Evolutionary conservation across 2,329 filamentous ascomycete species (phyloP).

Genomic region (Trichoderma hamatum): DNA sequence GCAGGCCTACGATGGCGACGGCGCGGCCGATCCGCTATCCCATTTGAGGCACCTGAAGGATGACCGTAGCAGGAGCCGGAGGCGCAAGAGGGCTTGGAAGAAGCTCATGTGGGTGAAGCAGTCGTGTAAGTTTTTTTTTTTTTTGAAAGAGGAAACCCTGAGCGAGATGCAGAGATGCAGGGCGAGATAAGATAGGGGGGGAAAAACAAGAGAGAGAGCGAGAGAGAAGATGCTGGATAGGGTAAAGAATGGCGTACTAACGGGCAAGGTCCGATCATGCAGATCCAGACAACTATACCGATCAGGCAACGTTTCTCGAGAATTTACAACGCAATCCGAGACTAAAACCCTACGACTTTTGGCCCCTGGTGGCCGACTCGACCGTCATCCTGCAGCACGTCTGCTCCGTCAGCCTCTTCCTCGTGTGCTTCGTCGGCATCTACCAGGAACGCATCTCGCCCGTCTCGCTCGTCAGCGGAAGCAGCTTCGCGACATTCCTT

Average conservation of each 20-base stretch:
- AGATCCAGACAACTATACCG: conserved; percentile 99
- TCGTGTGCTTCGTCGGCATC: conserved; percentile 91
- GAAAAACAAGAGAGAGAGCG: background rate
- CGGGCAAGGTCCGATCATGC: conserved; percentile 19
- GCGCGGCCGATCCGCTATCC: conserved; percentile 37
- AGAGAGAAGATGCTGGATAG: background rate
- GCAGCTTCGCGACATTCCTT: conserved; percentile 77
- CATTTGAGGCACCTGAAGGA: conserved; percentile 52
- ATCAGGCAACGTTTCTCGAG: conserved; percentile 94
- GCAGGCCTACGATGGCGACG: conserved; percentile 47
- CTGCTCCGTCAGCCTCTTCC: conserved; percentile 90
- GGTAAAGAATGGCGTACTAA: conserved; percentile 9
- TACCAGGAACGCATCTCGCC: conserved; percentile 85
- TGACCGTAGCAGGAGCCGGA: conserved; percentile 66
- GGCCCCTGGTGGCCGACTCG: conserved; percentile 91
- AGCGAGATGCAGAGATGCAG: background rate
- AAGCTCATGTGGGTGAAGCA: conserved; percentile 98
- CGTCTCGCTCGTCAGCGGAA: conserved; percentile 84
- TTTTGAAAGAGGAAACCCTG: background rate
- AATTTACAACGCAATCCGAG: conserved; percentile 93
- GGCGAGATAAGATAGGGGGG: background rate
- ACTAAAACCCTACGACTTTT: conserved; percentile 95
- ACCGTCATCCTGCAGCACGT: conserved; percentile 98
- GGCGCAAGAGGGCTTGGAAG: conserved; percentile 80
- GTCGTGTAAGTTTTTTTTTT: conserved; percentile 63